A percentile compares a stretch with the other conserved stretches of the same genome.
Conservation (phyloP, 106 monocot genomes). For the Gastrodia elata region DNA sequence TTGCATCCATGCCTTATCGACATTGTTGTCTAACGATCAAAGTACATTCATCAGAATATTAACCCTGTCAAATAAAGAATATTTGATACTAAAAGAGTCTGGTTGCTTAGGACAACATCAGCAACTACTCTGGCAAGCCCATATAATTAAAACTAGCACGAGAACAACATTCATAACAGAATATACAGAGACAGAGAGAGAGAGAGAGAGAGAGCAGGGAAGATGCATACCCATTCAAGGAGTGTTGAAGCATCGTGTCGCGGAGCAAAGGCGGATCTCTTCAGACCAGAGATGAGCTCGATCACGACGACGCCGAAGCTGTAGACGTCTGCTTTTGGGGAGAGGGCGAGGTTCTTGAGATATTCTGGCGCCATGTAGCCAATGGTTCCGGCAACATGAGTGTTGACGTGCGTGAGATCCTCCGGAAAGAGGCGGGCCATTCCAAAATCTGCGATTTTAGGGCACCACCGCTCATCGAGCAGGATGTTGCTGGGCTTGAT, state of each 20-base stretch:
- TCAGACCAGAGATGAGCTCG: conserved; percentile 56
- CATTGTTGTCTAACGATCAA: no score
- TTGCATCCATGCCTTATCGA: no score
- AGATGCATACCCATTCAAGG: conserved; percentile 52
- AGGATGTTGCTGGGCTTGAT: conserved; percentile 86
- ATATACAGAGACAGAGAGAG: no score
- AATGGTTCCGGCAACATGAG: conserved; percentile 67
- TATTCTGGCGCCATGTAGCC: conserved; percentile 92
- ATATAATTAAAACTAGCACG: no score
- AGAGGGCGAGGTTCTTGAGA: conserved; percentile 51
- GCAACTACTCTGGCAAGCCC: no score
- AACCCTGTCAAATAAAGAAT: no score
- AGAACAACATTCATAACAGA: no score
- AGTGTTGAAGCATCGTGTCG: conserved; percentile 36
- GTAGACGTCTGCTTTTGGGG: conserved; percentile 66
- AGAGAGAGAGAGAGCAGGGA: not conserved
- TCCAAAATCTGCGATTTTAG: conserved; percentile 85
- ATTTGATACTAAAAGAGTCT: no score
- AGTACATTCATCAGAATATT: no score
- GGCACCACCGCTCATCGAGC: conserved; percentile 49
- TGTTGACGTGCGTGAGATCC: conserved; percentile 49
- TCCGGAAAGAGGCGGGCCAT: conserved; percentile 67
- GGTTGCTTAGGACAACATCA: no score
- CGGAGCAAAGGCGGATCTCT: conserved; percentile 40
- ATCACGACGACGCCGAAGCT: conserved; percentile 69